These are phyloP conservation scores for Phytophthora lateralis DNA, from an alignment of 352 stramenopile species.

Conservation along the genomic window DNA sequence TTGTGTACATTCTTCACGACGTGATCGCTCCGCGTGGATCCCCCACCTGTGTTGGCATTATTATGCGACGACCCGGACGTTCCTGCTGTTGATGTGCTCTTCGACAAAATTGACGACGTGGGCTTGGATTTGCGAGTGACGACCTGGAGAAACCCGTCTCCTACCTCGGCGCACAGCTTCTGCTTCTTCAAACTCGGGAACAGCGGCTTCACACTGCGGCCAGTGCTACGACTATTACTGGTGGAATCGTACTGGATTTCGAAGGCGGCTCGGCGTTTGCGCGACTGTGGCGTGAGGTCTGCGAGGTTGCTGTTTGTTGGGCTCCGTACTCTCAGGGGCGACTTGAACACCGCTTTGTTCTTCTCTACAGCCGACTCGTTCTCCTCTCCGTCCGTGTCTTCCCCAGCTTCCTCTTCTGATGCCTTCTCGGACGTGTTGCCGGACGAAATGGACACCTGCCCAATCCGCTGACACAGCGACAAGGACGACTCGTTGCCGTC, in stretches of 20 bases:
- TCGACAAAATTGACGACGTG: conserved; percentile 15
- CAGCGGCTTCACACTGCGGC: conserved; percentile 35
- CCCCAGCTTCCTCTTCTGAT: neutral
- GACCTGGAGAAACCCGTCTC: conserved; percentile 42
- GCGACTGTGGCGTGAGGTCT: conserved; percentile 41
- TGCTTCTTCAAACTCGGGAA: conserved; percentile 63
- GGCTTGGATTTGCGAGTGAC: conserved; percentile 48
- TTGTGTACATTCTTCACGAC: conserved; percentile 51
- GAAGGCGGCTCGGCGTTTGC: conserved; percentile 37
- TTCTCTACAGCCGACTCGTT: conserved; percentile 17
- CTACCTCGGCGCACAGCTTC: conserved; percentile 49
- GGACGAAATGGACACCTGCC: conserved; percentile 78
- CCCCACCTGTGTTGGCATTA: conserved; percentile 23
- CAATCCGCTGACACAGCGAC: conserved; percentile 77
- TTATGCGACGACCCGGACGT: conserved; percentile 11
- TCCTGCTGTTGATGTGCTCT: conserved; percentile 20
- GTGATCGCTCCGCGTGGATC: conserved; percentile 19
- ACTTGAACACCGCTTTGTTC: conserved; percentile 24
- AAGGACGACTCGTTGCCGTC: conserved; percentile 53
- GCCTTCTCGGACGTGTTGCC: conserved; percentile 15
- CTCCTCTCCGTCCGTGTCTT: conserved; percentile 30
- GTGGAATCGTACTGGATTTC: conserved; percentile 21
- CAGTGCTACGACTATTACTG: conserved; percentile 19
- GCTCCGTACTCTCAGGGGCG: conserved; percentile 26
- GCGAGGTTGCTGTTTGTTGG: conserved; percentile 25